Evolutionary conservation across 192 early-diverging fungal species (phyloP), one percentile per base, ranked within the genome.

Genomic region (Irineochytrium annulatum): DNA sequence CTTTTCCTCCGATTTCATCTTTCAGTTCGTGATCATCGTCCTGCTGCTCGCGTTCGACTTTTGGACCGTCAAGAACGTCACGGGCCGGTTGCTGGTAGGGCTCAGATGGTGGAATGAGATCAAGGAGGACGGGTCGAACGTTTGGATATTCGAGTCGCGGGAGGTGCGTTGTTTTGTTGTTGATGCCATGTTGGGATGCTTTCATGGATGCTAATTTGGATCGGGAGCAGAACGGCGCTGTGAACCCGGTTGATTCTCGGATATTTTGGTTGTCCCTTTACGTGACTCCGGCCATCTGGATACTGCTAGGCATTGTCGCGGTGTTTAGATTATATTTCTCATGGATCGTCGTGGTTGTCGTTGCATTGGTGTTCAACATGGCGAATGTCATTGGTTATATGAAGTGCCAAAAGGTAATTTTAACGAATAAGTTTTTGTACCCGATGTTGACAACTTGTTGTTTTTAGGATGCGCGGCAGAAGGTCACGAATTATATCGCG

Each of bases 51-150:
- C 92, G 3, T 94, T 97, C 74, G 95, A 99, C 57, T 99, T 99
- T 70, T 98, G 95, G 95, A 97, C 92, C 0, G 93, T 97, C n/a
- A 99, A 99, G 72, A 99, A 99, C 68, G 89, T 99, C 22, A 89
- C 94, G 22, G 97, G 97, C 0, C 84, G 97, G 48, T 74, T 97
- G 35, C 79, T 99, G 43, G 97, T 99, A 11, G 97, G 97, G 19
- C 74, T 99, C 52, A 84, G 97, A 60, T 99, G 97, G 97, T 99
- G 97, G 97, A 99, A 95, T 75, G 91, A 97, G 72, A 92, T 97
- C 61, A 82, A 84, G 45, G 94, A 95, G 44, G 97, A 97, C 71
- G 97, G 97, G 30, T 83, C 90, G 2, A 93, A 88, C 60, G 87
- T 83, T 59, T 99, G 97, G 97, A 83, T 93, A 16, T 99, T 97